phyloP scores from a whole-genome alignment of 257 asterid genomes.

The Solanum commersonii region DNA sequence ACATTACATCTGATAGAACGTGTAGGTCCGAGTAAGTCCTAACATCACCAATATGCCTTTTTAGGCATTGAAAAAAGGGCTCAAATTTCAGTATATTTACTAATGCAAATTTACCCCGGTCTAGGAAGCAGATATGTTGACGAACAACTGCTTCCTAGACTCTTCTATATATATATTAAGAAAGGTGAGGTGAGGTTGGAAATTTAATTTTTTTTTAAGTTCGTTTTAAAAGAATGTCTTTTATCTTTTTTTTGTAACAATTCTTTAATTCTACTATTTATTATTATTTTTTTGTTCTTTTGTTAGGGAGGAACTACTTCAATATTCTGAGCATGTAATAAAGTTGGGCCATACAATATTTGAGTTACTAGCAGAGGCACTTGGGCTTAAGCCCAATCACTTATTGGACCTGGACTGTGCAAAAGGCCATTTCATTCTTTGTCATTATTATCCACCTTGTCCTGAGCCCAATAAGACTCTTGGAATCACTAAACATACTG shows the following conservation, averaged over 20 bases:
- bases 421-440: neutral
- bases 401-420: slow-evolving; percentile 10
- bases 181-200: neutral
- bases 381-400: slow-evolving; percentile 4
- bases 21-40: too few species aligned
- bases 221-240: too few species aligned
- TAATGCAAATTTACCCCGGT: too few species aligned
- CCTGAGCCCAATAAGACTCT: slow-evolving; percentile 7
- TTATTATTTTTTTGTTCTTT: fast-evolving
- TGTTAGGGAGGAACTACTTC: neutral
- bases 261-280: neutral
- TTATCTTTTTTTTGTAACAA: too few species aligned
- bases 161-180: too few species aligned
- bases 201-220: too few species aligned
- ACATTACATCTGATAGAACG: too few species aligned
- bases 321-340: neutral
- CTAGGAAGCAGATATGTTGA: too few species aligned
- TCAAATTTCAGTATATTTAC: too few species aligned
- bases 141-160: too few species aligned
- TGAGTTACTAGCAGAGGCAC: slow-evolving; percentile 7
- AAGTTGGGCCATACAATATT: neutral
- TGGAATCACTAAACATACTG: slow-evolving; percentile 5
- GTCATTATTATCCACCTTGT: slow-evolving; percentile 14
- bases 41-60: too few species aligned
- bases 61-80: too few species aligned